A percentile compares a stretch with the other conserved stretches of the same genome.
phyloP scores from a whole-genome alignment of 2,329 filamentous ascomycete species.

The Fusarium neocosmosporiellum region DNA sequence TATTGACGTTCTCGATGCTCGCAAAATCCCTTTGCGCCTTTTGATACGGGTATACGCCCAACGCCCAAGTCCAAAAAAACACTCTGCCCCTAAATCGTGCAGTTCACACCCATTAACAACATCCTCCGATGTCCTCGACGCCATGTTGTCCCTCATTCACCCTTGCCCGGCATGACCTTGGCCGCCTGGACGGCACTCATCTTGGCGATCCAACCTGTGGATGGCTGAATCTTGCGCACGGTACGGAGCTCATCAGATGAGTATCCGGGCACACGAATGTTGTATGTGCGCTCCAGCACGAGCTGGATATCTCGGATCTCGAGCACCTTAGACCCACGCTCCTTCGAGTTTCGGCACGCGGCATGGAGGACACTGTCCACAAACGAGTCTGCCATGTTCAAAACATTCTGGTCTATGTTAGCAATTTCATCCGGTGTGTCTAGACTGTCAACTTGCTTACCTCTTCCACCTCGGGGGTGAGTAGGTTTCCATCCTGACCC shows the following conservation, averaged over 20 bases:
- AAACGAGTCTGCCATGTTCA: conserved; percentile 92
- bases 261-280: conserved; percentile 93
- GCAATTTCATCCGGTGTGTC: conserved; percentile 18
- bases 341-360: conserved; percentile 91
- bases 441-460: conserved; percentile 59
- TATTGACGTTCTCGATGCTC: neutral
- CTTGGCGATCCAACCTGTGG: conserved; percentile 91
- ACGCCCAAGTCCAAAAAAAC: conserved; percentile 35
- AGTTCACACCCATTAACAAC: neutral
- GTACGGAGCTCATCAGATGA: conserved; percentile 94
- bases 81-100: neutral
- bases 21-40: conserved; percentile 24
- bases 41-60: conserved; percentile 40
- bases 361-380: conserved; percentile 89
- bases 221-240: conserved; percentile 91
- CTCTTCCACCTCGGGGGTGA: conserved; percentile 96
- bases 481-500: conserved; percentile 77
- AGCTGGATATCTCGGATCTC: conserved; percentile 90
- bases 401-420: conserved; percentile 73
- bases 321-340: conserved; percentile 88
- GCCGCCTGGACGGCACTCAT: conserved; percentile 96
- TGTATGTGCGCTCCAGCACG: conserved; percentile 85
- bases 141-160: conserved; percentile 52
- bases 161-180: conserved; percentile 78
- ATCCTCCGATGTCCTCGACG: neutral